phyloP scores from a whole-genome alignment of 2,329 filamentous ascomycete species.

The Emericellopsis cladophorae region DNA sequence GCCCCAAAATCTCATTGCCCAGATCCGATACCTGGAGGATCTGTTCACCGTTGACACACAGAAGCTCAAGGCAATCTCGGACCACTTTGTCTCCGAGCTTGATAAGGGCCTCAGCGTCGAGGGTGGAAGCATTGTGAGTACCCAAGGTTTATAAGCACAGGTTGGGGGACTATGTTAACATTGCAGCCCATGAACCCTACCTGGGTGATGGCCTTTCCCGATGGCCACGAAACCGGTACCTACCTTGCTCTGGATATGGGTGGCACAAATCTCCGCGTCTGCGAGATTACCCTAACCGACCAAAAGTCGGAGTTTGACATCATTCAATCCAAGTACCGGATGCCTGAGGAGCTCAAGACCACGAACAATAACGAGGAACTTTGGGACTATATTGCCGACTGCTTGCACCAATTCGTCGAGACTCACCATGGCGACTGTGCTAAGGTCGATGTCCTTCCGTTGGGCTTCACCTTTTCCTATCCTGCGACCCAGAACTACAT shows the following conservation, averaged over 20 bases:
- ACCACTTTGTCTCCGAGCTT: conserved; percentile 82
- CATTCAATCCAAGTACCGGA: conserved; percentile 89
- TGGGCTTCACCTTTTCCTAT: conserved; percentile 95
- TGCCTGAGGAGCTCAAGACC: conserved; percentile 86
- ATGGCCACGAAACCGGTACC: conserved; percentile 75
- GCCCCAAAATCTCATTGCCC: conserved; percentile 65
- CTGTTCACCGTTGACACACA: conserved; percentile 64
- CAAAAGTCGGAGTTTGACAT: conserved; percentile 87
- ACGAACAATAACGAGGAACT: conserved; percentile 75
- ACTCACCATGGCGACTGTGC: conserved; percentile 61
- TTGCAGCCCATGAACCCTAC: conserved; percentile 89
- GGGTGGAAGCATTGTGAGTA: conserved; percentile 79
- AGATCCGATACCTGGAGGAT: conserved; percentile 77
- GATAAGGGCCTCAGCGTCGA: conserved; percentile 76
- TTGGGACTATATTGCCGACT: conserved; percentile 92
- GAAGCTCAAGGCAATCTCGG: conserved; percentile 81
- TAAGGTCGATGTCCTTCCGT: conserved; percentile 53
- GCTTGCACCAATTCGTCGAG: conserved; percentile 80
- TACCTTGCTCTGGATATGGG: conserved; percentile 91
- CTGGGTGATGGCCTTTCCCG: conserved; percentile 86
- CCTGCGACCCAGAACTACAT: conserved; percentile 89
- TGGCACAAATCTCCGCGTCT: conserved; percentile 89
- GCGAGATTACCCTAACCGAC: conserved; percentile 79
- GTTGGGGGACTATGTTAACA: conserved; percentile 5
- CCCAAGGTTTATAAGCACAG: background rate